phyloP scores from a whole-genome alignment of 805 yeast species.

The Ogataea salicorniae region DNA sequence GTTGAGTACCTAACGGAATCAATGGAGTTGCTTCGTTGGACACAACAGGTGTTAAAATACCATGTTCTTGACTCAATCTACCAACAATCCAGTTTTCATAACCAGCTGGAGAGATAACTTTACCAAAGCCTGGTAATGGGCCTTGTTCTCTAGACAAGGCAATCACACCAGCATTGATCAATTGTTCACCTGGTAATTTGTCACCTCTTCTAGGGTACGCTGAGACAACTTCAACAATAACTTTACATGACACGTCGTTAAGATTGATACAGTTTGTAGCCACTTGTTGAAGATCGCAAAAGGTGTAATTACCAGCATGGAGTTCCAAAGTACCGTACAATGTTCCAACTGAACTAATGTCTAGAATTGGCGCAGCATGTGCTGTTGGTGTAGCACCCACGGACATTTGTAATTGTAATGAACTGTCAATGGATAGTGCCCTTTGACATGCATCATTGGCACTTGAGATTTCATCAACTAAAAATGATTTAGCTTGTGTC shows the following conservation, averaged over 20 bases:
- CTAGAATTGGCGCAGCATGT: constrained; percentile 27
- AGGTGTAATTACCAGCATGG: constrained; percentile 78
- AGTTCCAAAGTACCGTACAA: constrained; percentile 48
- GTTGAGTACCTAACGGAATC: constrained; percentile 47
- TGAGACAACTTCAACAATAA: constrained; percentile 56
- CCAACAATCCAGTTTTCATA: constrained; percentile 60
- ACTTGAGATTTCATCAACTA: constrained; percentile 53
- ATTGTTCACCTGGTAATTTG: constrained; percentile 56
- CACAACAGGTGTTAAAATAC: constrained; percentile 50
- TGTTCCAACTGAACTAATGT: background rate
- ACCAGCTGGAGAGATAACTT: constrained; percentile 29
- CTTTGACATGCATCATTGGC: constrained; percentile 49
- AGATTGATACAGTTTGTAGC: constrained; percentile 54
- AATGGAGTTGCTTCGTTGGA: constrained; percentile 29
- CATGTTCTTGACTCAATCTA: constrained; percentile 75
- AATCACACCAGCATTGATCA: constrained; percentile 70
- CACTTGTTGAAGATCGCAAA: constrained; percentile 73
- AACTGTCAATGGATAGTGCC: constrained; percentile 33
- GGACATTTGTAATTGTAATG: constrained; percentile 44
- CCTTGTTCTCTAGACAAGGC: constrained; percentile 64
- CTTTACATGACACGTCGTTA: constrained; percentile 44
- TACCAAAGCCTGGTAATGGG: constrained; percentile 56
- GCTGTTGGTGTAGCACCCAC: constrained; percentile 85
- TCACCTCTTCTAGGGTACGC: constrained; percentile 54
- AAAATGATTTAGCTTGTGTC: constrained; percentile 40